These are phyloP conservation scores for Rickenella mellea DNA, from an alignment of 768 basidiomycete genomes.

Conservation along the genomic window DNA sequence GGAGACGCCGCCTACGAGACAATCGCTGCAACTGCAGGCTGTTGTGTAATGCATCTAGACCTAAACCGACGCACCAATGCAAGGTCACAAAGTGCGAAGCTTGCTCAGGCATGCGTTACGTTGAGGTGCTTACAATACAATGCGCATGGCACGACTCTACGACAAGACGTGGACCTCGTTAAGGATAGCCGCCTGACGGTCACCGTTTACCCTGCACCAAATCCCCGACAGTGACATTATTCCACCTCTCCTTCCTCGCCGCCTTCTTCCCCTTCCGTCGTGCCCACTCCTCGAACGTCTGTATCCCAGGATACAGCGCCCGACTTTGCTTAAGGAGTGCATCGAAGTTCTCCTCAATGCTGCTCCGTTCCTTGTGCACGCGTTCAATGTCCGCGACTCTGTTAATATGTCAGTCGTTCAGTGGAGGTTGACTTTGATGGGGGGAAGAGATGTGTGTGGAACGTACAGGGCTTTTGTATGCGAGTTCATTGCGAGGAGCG, in stretches of 20 bases:
- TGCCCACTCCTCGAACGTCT: constrained; percentile 8
- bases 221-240: constrained; percentile 1
- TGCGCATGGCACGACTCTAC: no score
- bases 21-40: no score
- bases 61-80: no score
- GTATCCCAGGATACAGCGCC: constrained; percentile 8
- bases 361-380: constrained; percentile 1
- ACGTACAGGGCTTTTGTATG: constrained; percentile 8
- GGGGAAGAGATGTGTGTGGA: background rate
- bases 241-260: constrained; percentile 5
- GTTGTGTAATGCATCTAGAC: no score
- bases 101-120: no score
- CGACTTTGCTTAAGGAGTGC: background rate
- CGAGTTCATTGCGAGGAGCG: constrained; percentile 6
- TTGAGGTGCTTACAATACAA: no score
- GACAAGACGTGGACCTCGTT: no score
- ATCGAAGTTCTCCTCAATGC: constrained; percentile 1
- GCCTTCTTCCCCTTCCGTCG: background rate
- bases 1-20: no score
- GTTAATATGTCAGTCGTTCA: background rate
- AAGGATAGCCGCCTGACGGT: no score
- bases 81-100: no score
- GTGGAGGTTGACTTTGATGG: background rate
- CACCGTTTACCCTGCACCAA: background rate
- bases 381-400: constrained; percentile 6